These are phyloP conservation scores for Ophiocordyceps camponoti-floridani DNA, from an alignment of 2,329 filamentous ascomycete species.

Conservation along the genomic window DNA sequence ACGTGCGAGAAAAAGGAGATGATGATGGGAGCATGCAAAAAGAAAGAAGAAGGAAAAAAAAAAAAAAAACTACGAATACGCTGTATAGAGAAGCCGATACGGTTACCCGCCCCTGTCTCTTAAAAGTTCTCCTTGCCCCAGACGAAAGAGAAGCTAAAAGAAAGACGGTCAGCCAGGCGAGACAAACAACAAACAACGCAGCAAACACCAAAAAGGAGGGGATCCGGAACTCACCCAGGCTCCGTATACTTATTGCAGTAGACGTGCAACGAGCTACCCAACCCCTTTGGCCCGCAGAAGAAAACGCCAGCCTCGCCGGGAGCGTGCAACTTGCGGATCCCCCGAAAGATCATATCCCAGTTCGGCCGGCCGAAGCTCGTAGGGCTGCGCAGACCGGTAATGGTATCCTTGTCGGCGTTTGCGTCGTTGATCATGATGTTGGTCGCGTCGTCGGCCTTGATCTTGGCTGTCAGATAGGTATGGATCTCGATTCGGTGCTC, in stretches of 20 bases:
- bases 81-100: too few species aligned
- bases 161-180: background rate
- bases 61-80: background rate
- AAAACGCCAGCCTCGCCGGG: constrained; percentile 62
- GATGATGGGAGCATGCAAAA: background rate
- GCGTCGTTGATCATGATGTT: constrained; percentile 90
- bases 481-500: constrained; percentile 78
- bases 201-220: constrained; percentile 2
- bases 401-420: constrained; percentile 68
- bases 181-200: background rate
- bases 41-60: background rate
- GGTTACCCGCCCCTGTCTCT: background rate
- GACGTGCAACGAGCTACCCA: constrained; percentile 60
- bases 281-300: constrained; percentile 69
- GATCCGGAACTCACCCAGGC: constrained; percentile 40
- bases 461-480: constrained; percentile 74
- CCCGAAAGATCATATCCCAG: constrained; percentile 81
- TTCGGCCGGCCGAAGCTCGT: constrained; percentile 78
- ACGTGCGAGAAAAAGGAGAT: too few species aligned
- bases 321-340: constrained; percentile 60
- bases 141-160: constrained; percentile 39
- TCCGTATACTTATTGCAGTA: constrained; percentile 83
- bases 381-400: constrained; percentile 64
- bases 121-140: constrained; percentile 57
- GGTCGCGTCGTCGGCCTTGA: constrained; percentile 69